Conservation (phyloP, 2,329 filamentous ascomycete species). For the Kalmusia sp. region DNA sequence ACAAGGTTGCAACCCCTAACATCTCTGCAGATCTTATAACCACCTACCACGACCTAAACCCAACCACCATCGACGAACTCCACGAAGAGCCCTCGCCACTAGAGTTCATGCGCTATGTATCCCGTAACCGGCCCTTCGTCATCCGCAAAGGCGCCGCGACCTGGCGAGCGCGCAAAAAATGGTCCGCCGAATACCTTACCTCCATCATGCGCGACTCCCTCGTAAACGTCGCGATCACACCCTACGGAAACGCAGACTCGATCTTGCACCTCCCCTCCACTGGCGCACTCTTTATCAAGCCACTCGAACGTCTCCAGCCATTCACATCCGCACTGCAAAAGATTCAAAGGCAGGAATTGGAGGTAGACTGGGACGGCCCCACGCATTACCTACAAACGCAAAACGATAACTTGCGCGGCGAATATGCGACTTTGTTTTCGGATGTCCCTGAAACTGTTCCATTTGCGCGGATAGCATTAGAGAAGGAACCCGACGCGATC, state of each 20-base stretch:
- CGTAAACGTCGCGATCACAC: constrained; percentile 82
- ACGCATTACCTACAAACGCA: constrained; percentile 76
- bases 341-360: constrained; percentile 63
- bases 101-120: constrained; percentile 80
- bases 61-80: constrained; percentile 65
- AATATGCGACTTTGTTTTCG: constrained; percentile 69
- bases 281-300: constrained; percentile 67
- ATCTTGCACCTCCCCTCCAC: constrained; percentile 66
- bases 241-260: constrained; percentile 66
- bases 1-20: background rate
- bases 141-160: constrained; percentile 66
- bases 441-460: constrained; percentile 71
- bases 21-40: constrained; percentile 59
- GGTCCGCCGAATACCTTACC: constrained; percentile 68
- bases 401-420: constrained; percentile 80
- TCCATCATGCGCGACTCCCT: constrained; percentile 60
- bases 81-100: constrained; percentile 72
- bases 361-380: background rate
- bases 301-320: constrained; percentile 69
- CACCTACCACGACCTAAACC: constrained; percentile 78
- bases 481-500: constrained; percentile 72
- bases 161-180: constrained; percentile 69
- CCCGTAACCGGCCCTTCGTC: constrained; percentile 77
- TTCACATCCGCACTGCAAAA: constrained; percentile 70
- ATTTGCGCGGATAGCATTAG: constrained; percentile 76